Evolutionary conservation across 1,139 yeast genomes (phyloP), one percentile per base, ranked within the genome.

Genomic region (Suhomyces coccinellae): DNA sequence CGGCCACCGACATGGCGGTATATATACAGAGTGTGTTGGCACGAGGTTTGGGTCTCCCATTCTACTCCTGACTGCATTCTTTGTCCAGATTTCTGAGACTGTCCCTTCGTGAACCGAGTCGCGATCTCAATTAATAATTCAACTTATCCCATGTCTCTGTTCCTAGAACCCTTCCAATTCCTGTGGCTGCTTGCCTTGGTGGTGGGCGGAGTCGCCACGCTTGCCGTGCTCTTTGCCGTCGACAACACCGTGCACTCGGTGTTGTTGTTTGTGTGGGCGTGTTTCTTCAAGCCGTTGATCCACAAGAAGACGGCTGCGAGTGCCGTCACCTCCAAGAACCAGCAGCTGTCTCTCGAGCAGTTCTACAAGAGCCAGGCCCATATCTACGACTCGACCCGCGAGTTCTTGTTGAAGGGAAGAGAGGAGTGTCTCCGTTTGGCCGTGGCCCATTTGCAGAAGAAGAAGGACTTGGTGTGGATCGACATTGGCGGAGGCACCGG

Each of bases 401-500:
- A 74, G 42, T 67, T 75, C 38, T 71, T 87, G 33, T 73, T 87
- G 50, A 79, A 85, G 60, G 96, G 96, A 13, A 75, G 95, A 56
- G 80, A 79, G 57, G 79, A 77, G 48, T 83, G 88, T 52, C 70
- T 86, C 46, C 72, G 74, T 45, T 65, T 85, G 49, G 85, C 87
- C 1, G 73, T 72, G 33, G 62, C 82, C 33, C 91, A 85, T 59
- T 66, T 83, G 42, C 58, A 62, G 38, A 63, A 62, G 40, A 60
- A 63, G 43, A 64, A 65, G 43, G 75, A 75, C 45, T 67, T 85
- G 43, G 83, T 86, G 38, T 87, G 96, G 96, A 75, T 87, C 44
- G 96, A 87, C 61, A 76, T 86, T 59, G 95, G 95, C 43, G 95
- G 95, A 35, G 95, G 95, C 24, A 86, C 95, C 6, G 96, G 95